These are phyloP conservation scores for Lithocarpus polystachyus DNA, from an alignment of 306 rosid species.

Conservation along the genomic window DNA sequence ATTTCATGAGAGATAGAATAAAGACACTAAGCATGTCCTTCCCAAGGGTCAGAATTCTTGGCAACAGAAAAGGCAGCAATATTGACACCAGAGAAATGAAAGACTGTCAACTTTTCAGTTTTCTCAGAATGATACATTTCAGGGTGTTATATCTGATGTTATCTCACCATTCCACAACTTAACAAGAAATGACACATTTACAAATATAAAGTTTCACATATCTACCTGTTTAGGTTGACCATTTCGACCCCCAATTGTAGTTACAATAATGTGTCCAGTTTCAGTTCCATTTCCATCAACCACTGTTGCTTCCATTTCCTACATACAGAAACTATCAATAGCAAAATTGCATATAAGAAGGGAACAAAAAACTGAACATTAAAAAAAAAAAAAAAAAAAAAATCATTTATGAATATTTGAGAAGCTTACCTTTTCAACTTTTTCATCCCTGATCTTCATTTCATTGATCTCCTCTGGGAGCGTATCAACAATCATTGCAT, in stretches of 20 bases:
- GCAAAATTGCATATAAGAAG: background rate
- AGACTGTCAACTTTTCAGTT: background rate
- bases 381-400: background rate
- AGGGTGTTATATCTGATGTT: background rate
- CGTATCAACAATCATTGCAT: slow-evolving; percentile 35
- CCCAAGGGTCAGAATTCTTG: no score
- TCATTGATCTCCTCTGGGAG: slow-evolving; percentile 57
- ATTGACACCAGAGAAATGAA: no score
- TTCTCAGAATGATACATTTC: no score
- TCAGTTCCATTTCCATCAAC: slow-evolving; percentile 73
- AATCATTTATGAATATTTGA: background rate
- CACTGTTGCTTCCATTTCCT: slow-evolving; percentile 62
- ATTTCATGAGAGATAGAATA: no score
- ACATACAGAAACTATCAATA: background rate
- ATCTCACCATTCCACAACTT: background rate
- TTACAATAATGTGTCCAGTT: slow-evolving; percentile 68
- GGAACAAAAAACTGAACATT: background rate
- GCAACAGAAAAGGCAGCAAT: no score
- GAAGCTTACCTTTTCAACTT: slow-evolving; percentile 24
- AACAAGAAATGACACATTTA: background rate
- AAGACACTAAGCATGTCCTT: no score
- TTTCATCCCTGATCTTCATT: slow-evolving; percentile 69
- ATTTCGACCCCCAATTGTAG: slow-evolving; percentile 64
- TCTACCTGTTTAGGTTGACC: slow-evolving; percentile 71
- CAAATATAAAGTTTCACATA: background rate